These are phyloP conservation scores for Aspergillus jensenii DNA, from an alignment of 2,329 filamentous ascomycete species.

Conservation along the genomic window DNA sequence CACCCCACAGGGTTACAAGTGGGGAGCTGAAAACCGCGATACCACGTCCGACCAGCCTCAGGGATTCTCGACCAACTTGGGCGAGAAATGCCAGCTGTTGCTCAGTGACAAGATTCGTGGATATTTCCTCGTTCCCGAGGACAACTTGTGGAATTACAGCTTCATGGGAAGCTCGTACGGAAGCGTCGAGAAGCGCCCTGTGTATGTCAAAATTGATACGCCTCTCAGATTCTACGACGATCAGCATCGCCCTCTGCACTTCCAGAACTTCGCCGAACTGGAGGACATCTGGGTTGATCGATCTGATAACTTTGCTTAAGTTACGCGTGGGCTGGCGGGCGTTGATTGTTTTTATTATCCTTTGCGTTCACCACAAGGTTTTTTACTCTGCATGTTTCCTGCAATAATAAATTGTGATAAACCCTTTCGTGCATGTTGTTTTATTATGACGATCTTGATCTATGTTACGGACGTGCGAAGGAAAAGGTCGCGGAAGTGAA, in stretches of 20 bases:
- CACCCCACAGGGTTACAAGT: slow-evolving; percentile 89
- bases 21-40: slow-evolving; percentile 96
- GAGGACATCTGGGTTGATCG: slow-evolving; percentile 97
- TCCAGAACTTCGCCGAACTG: slow-evolving; percentile 94
- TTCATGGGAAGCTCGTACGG: slow-evolving; percentile 93
- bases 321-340: slow-evolving; percentile 47
- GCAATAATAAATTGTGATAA: slow-evolving; percentile 8
- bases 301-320: slow-evolving; percentile 86
- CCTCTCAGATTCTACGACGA: slow-evolving; percentile 89
- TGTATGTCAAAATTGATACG: slow-evolving; percentile 92
- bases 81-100: slow-evolving; percentile 90
- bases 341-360: slow-evolving; percentile 18
- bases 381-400: background rate
- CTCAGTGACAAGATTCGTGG: slow-evolving; percentile 91
- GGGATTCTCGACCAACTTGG: slow-evolving; percentile 88
- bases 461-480: background rate
- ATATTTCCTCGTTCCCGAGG: slow-evolving; percentile 93
- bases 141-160: slow-evolving; percentile 92
- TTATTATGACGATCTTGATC: slow-evolving; percentile 9
- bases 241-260: slow-evolving; percentile 88
- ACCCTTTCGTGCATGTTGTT: slow-evolving; percentile 8
- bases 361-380: background rate
- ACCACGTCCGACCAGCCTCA: slow-evolving; percentile 87
- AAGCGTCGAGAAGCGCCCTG: slow-evolving; percentile 82
- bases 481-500: slow-evolving; percentile 1